A percentile compares a stretch with the other conserved stretches of the same genome.
Evolutionary conservation across 2,329 filamentous ascomycete genomes (phyloP).

Genomic region (Arthrobotrys sphaeroides): DNA sequence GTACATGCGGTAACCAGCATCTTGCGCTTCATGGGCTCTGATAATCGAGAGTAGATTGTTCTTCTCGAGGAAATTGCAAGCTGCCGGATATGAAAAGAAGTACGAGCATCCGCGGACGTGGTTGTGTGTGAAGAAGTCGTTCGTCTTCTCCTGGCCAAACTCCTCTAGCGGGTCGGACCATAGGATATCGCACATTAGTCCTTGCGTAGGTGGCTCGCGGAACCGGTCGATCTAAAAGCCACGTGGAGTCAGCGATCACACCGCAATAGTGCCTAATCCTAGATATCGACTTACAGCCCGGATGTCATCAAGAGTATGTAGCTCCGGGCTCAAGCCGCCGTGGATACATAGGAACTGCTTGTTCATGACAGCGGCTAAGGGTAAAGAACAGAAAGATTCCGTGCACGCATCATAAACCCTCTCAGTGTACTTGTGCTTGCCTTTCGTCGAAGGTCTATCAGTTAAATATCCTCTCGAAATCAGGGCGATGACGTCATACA

Average conservation of each 20-base stretch:
- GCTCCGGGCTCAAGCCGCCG: constrained; percentile 91
- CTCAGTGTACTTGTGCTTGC: constrained; percentile 98
- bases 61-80: constrained; percentile 97
- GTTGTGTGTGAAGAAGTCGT: constrained; percentile 97
- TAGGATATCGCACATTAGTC: constrained; percentile 98
- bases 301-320: constrained; percentile 94
- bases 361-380: constrained; percentile 97
- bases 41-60: constrained; percentile 98
- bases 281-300: constrained; percentile 72
- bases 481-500: constrained; percentile 67
- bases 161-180: constrained; percentile 99
- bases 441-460: constrained; percentile 42
- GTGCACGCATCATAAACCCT: constrained; percentile 96
- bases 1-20: constrained; percentile 99
- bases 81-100: constrained; percentile 98
- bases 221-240: constrained; percentile 85
- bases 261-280: background rate
- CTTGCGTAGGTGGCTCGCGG: constrained; percentile 94
- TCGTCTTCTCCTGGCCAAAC: constrained; percentile 98
- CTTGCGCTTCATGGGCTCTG: constrained; percentile 96
- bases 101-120: constrained; percentile 98
- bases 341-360: constrained; percentile 99
- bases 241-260: background rate
- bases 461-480: background rate
- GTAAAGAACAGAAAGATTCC: constrained; percentile 95